phyloP scores from a whole-genome alignment of 768 basidiomycete species.

The Amylocystis lapponica region DNA sequence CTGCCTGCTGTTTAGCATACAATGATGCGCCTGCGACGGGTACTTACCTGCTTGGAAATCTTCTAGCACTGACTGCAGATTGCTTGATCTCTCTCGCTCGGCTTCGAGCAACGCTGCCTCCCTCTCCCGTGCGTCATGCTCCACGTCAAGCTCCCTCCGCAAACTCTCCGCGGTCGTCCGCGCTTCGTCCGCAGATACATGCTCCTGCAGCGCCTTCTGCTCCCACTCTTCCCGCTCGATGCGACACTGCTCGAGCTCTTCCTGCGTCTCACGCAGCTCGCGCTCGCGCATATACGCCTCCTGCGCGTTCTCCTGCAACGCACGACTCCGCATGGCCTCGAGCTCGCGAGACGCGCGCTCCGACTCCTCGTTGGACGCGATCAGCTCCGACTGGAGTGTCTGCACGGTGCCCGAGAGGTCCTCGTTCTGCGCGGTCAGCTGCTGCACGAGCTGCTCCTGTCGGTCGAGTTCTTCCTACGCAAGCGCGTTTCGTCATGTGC shows the following conservation, averaged over 20 bases:
- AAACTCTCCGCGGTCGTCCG: slow-evolving; percentile 49
- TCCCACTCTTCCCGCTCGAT: slow-evolving; percentile 80
- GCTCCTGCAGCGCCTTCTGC: slow-evolving; percentile 54
- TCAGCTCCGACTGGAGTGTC: slow-evolving; percentile 76
- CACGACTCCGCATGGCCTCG: slow-evolving; percentile 56
- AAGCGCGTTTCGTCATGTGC: slow-evolving; percentile 8
- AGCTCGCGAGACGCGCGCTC: slow-evolving; percentile 68
- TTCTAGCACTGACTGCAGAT: slow-evolving; percentile 88
- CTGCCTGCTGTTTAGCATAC: slow-evolving; percentile 34
- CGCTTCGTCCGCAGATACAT: slow-evolving; percentile 65
- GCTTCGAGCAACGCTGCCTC: slow-evolving; percentile 52
- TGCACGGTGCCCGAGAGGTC: slow-evolving; percentile 66
- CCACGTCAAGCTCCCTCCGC: slow-evolving; percentile 61
- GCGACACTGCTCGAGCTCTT: slow-evolving; percentile 82
- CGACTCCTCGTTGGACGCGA: slow-evolving; percentile 68
- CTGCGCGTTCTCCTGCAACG: slow-evolving; percentile 61
- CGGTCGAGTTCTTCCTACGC: slow-evolving; percentile 96
- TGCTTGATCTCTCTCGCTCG: slow-evolving; percentile 70
- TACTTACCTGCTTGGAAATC: slow-evolving; percentile 86
- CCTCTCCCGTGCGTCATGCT: slow-evolving; percentile 52
- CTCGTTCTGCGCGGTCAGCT: slow-evolving; percentile 72
- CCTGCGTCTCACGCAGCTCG: slow-evolving; percentile 74
- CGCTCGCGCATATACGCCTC: slow-evolving; percentile 69
- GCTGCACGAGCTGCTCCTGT: slow-evolving; percentile 77
- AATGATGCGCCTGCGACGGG: not conserved